Percentiles rank a stretch among this genome's conserved stretches.
phyloP scores from a whole-genome alignment of 2,329 filamentous ascomycete species.

The Colletotrichum zoysiae region DNA sequence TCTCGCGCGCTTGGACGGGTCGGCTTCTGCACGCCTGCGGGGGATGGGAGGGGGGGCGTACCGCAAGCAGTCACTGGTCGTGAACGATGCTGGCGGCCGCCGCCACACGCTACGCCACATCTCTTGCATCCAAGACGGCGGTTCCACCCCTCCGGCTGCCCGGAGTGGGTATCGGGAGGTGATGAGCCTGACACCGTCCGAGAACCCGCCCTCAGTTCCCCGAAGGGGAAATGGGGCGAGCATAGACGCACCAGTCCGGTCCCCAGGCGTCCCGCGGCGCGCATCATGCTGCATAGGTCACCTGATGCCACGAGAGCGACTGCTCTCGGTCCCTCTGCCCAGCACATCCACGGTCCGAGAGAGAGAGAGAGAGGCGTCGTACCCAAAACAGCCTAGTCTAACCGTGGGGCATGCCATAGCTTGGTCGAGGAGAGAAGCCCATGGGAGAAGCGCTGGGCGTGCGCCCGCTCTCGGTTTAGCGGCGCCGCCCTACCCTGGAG shows the following conservation, averaged over 20 bases:
- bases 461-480: conserved; percentile 4
- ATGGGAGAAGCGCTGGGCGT: background rate
- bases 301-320: background rate
- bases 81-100: background rate
- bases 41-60: no score
- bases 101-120: conserved; percentile 1
- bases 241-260: background rate
- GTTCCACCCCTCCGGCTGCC: conserved; percentile 10
- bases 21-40: background rate
- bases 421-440: background rate
- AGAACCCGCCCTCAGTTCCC: conserved; percentile 4
- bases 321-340: conserved; percentile 10
- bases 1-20: background rate
- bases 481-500: background rate
- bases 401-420: background rate
- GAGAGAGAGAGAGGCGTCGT: conserved; percentile 1
- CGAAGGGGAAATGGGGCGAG: background rate
- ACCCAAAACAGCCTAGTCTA: conserved; percentile 1
- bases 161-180: conserved; percentile 6
- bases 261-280: no score
- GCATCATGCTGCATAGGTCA: conserved; percentile 13
- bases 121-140: background rate
- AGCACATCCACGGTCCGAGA: background rate
- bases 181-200: conserved; percentile 14
- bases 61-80: background rate